Conservation (phyloP, 148 eudicot species). For the Silene conica region DNA sequence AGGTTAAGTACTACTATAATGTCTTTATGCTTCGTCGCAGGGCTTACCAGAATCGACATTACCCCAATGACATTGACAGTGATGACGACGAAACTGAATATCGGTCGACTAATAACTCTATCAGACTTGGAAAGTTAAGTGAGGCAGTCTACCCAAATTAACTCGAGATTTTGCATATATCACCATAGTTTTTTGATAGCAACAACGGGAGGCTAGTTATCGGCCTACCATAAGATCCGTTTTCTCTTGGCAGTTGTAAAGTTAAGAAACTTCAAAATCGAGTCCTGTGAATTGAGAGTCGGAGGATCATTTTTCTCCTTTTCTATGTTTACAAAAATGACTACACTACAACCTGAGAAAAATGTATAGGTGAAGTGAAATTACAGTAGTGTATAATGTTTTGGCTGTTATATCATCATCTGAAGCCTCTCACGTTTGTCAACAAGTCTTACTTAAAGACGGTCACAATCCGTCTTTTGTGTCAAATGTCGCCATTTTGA, state of each 20-base stretch:
- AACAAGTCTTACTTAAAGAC: no score
- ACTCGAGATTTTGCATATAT: conserved; percentile 27
- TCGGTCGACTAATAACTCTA: conserved; percentile 27
- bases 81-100: conserved; percentile 76
- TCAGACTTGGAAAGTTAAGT: conserved; percentile 25
- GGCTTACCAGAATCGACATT: conserved; percentile 58
- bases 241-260: background rate
- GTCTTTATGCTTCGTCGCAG: conserved; percentile 66
- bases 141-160: conserved; percentile 30
- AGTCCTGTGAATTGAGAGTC: background rate
- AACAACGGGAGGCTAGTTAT: conserved; percentile 9
- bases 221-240: background rate
- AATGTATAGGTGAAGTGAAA: background rate
- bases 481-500: no score
- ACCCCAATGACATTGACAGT: conserved; percentile 48
- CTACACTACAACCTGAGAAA: background rate
- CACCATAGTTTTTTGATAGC: background rate
- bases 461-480: no score
- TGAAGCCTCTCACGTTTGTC: background rate
- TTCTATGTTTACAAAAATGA: background rate
- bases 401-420: background rate
- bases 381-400: background rate
- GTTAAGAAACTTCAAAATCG: background rate
- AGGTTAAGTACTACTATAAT: conserved; percentile 76
- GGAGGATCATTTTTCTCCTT: background rate